Conservation (phyloP, 257 asterid species). For the Solanum ossicruentum region DNA sequence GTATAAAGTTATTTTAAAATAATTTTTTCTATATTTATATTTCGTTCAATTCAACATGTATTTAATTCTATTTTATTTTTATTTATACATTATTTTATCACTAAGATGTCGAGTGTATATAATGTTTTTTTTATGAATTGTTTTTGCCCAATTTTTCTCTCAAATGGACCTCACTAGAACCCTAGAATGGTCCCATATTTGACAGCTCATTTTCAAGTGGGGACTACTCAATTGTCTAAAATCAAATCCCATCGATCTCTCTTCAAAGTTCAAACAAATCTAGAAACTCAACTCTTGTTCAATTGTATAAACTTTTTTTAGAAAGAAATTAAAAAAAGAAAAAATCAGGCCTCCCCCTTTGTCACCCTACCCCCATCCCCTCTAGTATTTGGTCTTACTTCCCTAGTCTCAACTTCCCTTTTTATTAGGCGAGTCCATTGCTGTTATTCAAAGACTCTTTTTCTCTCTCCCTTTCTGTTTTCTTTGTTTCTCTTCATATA, state of each 20-base stretch:
- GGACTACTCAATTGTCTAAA: neutral
- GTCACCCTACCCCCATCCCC: neutral
- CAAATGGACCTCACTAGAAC: constrained; percentile 4
- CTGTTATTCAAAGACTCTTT: constrained; percentile 13
- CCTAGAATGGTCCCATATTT: neutral
- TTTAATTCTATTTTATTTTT: no score
- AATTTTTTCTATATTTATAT: no score
- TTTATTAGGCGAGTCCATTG: constrained; percentile 63
- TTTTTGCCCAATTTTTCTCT: constrained; percentile 3
- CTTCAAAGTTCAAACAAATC: constrained; percentile 16
- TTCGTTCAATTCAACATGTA: neutral
- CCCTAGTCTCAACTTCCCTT: constrained; percentile 35
- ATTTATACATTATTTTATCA: neutral
- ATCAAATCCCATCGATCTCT: constrained; percentile 36
- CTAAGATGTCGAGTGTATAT: neutral
- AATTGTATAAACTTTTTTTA: neutral
- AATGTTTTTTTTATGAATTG: neutral
- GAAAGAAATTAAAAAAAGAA: no score
- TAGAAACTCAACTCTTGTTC: neutral
- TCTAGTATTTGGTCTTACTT: constrained; percentile 32
- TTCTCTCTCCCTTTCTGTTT: constrained; percentile 6
- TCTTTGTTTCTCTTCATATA: constrained; percentile 22
- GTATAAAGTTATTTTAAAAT: no score
- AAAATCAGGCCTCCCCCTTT: neutral
- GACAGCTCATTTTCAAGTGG: neutral